phyloP scores from a whole-genome alignment of 495 filamentous ascomycete species.

The Trichoderma parareesei region DNA sequence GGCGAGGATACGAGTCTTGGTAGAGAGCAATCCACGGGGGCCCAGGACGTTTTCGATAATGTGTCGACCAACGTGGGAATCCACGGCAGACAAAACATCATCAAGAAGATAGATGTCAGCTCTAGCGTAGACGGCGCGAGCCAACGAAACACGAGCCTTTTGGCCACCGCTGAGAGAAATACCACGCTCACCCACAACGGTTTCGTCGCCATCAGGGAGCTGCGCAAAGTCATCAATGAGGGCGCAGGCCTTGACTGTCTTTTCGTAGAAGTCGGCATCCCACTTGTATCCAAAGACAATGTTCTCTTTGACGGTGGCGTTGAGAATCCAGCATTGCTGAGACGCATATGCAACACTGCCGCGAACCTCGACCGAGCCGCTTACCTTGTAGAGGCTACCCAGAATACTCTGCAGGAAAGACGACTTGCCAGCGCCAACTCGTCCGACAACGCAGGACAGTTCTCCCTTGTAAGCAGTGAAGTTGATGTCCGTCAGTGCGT shows the following conservation, averaged over 20 bases:
- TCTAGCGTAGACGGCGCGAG: constrained; percentile 91
- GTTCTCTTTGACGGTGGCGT: constrained; percentile 91
- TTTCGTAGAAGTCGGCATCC: constrained; percentile 91
- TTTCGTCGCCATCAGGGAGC: constrained; percentile 92
- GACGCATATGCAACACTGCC: constrained; percentile 84
- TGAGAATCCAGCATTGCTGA: constrained; percentile 95
- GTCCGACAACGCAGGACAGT: constrained; percentile 86
- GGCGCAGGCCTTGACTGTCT: constrained; percentile 89
- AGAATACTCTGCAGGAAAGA: constrained; percentile 80
- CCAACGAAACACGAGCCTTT: constrained; percentile 90
- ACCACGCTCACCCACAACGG: constrained; percentile 92
- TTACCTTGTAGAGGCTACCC: constrained; percentile 83
- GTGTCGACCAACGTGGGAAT: constrained; percentile 94
- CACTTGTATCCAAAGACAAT: constrained; percentile 95
- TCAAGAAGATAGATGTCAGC: constrained; percentile 96
- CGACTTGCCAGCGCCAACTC: constrained; percentile 91
- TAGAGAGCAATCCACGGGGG: constrained; percentile 66
- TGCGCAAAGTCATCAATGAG: constrained; percentile 84
- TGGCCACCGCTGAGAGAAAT: constrained; percentile 97
- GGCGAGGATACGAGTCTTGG: constrained; percentile 88
- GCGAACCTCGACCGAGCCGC: constrained; percentile 74
- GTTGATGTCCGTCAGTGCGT: constrained; percentile 58
- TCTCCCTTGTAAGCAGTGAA: constrained; percentile 85
- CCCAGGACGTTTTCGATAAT: constrained; percentile 92
- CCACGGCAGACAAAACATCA: constrained; percentile 90